Percentiles rank a stretch among this genome's conserved stretches.
phyloP scores from a whole-genome alignment of 495 filamentous ascomycete genomes.

The Melanomma pulvis-pyrius region DNA sequence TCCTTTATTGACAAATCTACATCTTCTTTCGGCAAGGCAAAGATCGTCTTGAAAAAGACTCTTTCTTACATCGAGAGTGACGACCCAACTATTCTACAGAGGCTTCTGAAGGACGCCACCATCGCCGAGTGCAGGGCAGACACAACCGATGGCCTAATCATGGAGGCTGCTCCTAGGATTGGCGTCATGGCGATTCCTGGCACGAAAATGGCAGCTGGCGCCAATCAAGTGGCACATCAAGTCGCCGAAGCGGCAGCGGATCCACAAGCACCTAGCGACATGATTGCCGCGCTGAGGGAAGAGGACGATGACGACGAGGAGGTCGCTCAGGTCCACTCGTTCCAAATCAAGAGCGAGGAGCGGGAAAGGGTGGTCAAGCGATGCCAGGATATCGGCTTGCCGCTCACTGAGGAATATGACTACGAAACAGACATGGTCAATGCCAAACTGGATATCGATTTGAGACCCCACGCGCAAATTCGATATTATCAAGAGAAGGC shows the following conservation, averaged over 20 bases:
- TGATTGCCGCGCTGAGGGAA: slow-evolving; percentile 63
- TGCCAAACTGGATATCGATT: slow-evolving; percentile 86
- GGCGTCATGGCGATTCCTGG: slow-evolving; percentile 91
- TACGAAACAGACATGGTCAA: slow-evolving; percentile 93
- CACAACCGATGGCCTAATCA: slow-evolving; percentile 70
- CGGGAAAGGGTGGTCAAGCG: slow-evolving; percentile 88
- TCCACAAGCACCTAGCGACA: slow-evolving; percentile 50
- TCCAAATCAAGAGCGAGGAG: slow-evolving; percentile 76
- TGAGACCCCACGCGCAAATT: slow-evolving; percentile 81
- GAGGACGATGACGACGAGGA: slow-evolving; percentile 93
- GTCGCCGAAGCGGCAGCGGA: slow-evolving; percentile 33
- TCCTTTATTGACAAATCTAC: slow-evolving; percentile 82
- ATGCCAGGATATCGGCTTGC: slow-evolving; percentile 82
- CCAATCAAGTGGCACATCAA: slow-evolving; percentile 61
- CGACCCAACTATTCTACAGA: slow-evolving; percentile 82
- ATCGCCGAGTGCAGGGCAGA: slow-evolving; percentile 67
- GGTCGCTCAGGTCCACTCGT: slow-evolving; percentile 86
- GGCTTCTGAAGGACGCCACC: slow-evolving; percentile 71
- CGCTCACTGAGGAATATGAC: slow-evolving; percentile 95
- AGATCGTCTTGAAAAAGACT: slow-evolving; percentile 91
- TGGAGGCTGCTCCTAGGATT: slow-evolving; percentile 81
- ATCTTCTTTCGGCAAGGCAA: slow-evolving; percentile 90
- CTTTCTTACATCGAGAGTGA: slow-evolving; percentile 91
- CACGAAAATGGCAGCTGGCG: slow-evolving; percentile 87
- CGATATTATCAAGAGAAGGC: slow-evolving; percentile 95